Base-by-base conservation (phyloP, 1,139 yeast genomes). In the Diutina mesorugosa region DNA sequence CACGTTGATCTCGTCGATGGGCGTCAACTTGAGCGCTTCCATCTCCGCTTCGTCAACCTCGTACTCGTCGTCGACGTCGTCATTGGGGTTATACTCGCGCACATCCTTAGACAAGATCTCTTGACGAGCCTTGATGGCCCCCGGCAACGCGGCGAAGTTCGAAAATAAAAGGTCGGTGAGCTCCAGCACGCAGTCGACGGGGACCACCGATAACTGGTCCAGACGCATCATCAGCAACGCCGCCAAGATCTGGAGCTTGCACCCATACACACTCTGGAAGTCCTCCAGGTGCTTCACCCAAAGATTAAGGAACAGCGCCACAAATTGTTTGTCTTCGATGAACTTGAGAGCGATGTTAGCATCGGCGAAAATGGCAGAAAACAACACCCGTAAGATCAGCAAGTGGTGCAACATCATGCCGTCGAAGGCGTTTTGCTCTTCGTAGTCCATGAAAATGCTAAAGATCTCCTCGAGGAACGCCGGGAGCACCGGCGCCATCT, bases 191-290 rank as follows among this genome's bases (percentile, higher is more conserved):
- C 76, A 80, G 60, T 72, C 72, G 3, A 60, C 64, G 18, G 71
- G 67, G 29, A 65, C 60, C 50, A 59, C 54, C n/a, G 65, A 58
- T 47, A 72, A 62, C 26, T 67, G 69, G 14, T 69, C 66, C 56
- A 67, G 71, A 56, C 67, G 63, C 16, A 75, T 60, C 30, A 77
- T 66, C 4, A 75, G 61, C 57, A 73, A 64, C 45, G 72, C 64
- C 0, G 81, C 73, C 63, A 80, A 67, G 6, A 79, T 74, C 65
- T 81, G 83, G 53, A 80, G 68, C 63, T 80, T 81, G 60, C 83
- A 73, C 29, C 84, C 85, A 60, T 79, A 80, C 21, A 80, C 84
- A 64, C 83, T 79, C 60, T 74, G 78, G 68, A 79, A 76, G 60
- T 74, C 76, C 41, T 67, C 73, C 46, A 76, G 71, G 61, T 78